phyloP scores from a whole-genome alignment of 345 rosid genomes.

The Eucalyptus albens region DNA sequence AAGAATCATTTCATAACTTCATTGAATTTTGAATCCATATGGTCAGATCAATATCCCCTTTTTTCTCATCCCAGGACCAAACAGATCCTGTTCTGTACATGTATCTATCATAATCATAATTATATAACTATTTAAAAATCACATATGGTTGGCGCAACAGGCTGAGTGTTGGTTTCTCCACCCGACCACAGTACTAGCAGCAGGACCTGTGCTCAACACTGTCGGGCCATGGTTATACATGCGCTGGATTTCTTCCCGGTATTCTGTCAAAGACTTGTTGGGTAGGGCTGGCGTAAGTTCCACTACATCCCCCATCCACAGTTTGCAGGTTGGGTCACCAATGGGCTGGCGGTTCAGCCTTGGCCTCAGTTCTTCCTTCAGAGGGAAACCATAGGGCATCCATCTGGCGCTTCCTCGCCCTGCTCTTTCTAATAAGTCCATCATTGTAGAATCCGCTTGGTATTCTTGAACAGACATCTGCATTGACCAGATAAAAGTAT shows the following conservation, averaged over 20 bases:
- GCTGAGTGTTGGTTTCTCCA: not conserved
- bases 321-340: constrained; percentile 40
- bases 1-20: not conserved
- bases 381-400: constrained; percentile 50
- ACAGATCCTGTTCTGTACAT: not conserved
- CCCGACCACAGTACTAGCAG: not conserved
- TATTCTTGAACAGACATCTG: constrained; percentile 97
- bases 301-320: constrained; percentile 93
- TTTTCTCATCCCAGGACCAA: not conserved
- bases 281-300: constrained; percentile 80
- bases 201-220: not conserved
- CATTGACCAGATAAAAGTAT: not conserved
- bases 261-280: constrained; percentile 63
- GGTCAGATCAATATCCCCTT: not conserved
- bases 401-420: constrained; percentile 65
- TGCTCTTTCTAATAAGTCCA: constrained; percentile 52
- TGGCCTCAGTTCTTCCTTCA: constrained; percentile 81
- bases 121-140: not conserved
- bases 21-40: not conserved
- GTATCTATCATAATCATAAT: not conserved
- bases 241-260: constrained; percentile 86
- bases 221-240: constrained; percentile 54
- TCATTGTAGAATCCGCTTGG: constrained; percentile 51
- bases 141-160: not conserved
- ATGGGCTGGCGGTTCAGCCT: constrained; percentile 60